Conservation (phyloP, 2,329 filamentous ascomycete genomes). For the Fusarium aywerte region DNA sequence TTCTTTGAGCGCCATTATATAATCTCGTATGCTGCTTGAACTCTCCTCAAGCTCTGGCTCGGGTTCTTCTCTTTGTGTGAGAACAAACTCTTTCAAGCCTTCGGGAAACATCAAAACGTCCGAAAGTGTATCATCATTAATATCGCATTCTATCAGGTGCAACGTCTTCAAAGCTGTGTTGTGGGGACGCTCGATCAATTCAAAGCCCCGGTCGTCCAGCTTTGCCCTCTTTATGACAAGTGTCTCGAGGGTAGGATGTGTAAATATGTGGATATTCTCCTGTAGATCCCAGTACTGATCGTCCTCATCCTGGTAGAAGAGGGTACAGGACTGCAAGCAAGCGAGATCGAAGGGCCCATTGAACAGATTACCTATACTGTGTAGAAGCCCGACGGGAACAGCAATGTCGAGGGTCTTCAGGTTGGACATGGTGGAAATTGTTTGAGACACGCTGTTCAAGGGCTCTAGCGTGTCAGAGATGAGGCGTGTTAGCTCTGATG, state of each 20-base stretch:
- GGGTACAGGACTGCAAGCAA: constrained; percentile 58
- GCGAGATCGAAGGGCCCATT: constrained; percentile 63
- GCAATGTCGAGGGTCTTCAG: constrained; percentile 59
- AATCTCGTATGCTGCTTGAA: constrained; percentile 59
- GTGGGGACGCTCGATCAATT: constrained; percentile 60
- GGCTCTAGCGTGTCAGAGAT: constrained; percentile 53
- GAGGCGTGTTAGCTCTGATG: constrained; percentile 56
- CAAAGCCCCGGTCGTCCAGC: constrained; percentile 60
- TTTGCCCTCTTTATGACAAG: constrained; percentile 58
- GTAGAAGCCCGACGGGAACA: constrained; percentile 57
- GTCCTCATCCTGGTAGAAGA: constrained; percentile 59
- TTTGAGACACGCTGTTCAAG: constrained; percentile 57
- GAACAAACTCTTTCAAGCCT: constrained; percentile 58
- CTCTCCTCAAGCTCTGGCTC: constrained; percentile 58
- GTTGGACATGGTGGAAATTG: constrained; percentile 62
- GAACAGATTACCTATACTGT: constrained; percentile 61
- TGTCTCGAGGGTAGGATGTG: constrained; percentile 60
- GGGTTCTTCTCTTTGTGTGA: constrained; percentile 57
- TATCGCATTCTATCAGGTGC: constrained; percentile 62
- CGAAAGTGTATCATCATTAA: constrained; percentile 56
- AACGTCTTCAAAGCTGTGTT: constrained; percentile 57
- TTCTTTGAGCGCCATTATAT: constrained; percentile 57
- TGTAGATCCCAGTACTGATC: constrained; percentile 62
- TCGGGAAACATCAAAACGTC: constrained; percentile 57
- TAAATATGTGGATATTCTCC: constrained; percentile 64